Evolutionary conservation across 2,329 filamentous ascomycete species (phyloP).

Genomic region (Aspergillus fijiensis): DNA sequence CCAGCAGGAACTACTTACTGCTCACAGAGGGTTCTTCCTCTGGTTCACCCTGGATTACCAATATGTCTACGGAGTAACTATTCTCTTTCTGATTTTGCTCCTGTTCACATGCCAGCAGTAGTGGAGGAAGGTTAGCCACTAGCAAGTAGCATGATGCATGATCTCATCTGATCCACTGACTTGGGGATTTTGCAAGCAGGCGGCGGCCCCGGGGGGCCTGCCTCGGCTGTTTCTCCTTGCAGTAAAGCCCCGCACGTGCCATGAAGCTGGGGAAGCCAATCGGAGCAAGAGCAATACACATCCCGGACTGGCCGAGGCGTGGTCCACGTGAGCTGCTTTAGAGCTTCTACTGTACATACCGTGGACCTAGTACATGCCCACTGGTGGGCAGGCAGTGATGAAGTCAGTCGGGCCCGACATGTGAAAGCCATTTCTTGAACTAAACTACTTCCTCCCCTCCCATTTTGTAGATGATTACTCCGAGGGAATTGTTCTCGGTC

Average conservation of each 20-base stretch:
- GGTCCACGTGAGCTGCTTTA: conserved; percentile 1
- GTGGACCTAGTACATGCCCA: too few species aligned
- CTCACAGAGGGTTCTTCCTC: too few species aligned
- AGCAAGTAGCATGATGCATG: too few species aligned
- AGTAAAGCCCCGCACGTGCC: neutral
- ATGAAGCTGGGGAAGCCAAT: neutral
- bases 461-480: neutral
- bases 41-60: too few species aligned
- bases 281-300: neutral
- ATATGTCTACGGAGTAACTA: too few species aligned
- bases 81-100: neutral
- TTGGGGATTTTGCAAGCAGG: too few species aligned
- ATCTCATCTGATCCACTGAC: neutral
- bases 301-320: conserved; percentile 5
- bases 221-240: neutral
- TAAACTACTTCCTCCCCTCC: neutral
- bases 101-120: neutral
- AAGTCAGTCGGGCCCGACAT: neutral
- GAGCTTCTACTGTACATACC: neutral
- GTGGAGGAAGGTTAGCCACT: too few species aligned
- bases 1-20: too few species aligned
- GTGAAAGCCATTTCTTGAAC: neutral
- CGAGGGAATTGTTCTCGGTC: conserved; percentile 2
- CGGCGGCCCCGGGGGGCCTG: neutral
- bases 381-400: neutral